phyloP scores from a whole-genome alignment of 192 early-diverging fungal genomes.

The Coemansia sp. region DNA sequence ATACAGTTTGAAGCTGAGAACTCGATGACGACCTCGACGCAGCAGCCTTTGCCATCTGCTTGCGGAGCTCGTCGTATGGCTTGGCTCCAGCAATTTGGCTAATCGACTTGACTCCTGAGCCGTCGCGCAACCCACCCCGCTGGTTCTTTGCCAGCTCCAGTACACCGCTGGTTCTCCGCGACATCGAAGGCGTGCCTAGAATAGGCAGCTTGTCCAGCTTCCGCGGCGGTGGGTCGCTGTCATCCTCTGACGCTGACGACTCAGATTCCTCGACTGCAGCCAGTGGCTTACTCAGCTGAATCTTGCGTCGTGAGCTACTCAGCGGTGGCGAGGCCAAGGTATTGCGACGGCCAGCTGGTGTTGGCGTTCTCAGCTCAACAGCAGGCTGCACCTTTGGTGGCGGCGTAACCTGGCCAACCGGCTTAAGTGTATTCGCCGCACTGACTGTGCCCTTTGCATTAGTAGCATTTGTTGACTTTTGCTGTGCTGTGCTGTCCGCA shows the following conservation, averaged over 20 bases:
- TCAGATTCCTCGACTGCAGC: background rate
- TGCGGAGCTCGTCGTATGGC: slow-evolving; percentile 47
- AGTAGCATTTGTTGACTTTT: background rate
- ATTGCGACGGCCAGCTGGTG: background rate
- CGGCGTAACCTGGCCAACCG: background rate
- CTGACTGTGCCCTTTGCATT: no score
- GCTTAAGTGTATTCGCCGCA: background rate
- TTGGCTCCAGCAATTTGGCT: slow-evolving; percentile 42
- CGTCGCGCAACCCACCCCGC: slow-evolving; percentile 18
- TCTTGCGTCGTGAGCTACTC: slow-evolving; percentile 21
- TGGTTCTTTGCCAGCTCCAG: slow-evolving; percentile 30
- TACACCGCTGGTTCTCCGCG: slow-evolving; percentile 12
- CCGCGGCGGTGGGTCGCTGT: slow-evolving; percentile 15
- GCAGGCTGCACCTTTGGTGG: background rate
- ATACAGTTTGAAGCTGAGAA: slow-evolving; percentile 1
- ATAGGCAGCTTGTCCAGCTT: slow-evolving; percentile 29
- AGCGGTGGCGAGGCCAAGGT: background rate
- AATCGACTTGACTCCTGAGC: slow-evolving; percentile 33
- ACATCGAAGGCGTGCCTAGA: slow-evolving; percentile 22
- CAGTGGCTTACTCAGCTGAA: slow-evolving; percentile 24
- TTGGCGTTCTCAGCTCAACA: slow-evolving; percentile 4
- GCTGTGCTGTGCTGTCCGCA: background rate
- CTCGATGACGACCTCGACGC: slow-evolving; percentile 7
- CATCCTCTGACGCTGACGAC: slow-evolving; percentile 14
- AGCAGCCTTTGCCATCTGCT: slow-evolving; percentile 32